These are phyloP conservation scores for Xylaria scruposa DNA, from an alignment of 495 filamentous ascomycete species.

Conservation along the genomic window DNA sequence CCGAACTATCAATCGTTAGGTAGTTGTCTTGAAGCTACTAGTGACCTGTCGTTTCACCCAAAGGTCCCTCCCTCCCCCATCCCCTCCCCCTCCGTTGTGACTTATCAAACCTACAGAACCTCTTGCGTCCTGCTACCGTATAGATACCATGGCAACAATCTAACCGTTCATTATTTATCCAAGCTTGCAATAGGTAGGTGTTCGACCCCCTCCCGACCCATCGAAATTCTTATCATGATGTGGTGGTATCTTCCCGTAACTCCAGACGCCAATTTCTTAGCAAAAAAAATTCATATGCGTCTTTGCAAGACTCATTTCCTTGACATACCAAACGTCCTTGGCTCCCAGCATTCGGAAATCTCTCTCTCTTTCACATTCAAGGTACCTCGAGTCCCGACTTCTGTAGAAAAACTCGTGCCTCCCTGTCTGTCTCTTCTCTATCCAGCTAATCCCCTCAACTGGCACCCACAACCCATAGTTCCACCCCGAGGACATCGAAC, in stretches of 20 bases:
- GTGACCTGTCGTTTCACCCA: no score
- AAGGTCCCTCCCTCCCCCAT: no score
- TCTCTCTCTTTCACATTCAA: not conserved
- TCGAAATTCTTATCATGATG: not conserved
- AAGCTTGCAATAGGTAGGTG: not conserved
- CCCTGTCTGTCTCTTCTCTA: not conserved
- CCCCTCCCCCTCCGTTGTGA: no score
- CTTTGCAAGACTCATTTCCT: not conserved
- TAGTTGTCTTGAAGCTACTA: no score
- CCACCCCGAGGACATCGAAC: slow-evolving; percentile 90
- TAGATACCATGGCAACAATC: not conserved
- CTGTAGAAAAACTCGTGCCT: not conserved
- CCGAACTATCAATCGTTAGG: no score
- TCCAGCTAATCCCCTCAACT: slow-evolving; percentile 31
- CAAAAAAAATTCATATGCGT: not conserved
- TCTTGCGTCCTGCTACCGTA: not conserved
- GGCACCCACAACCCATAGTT: slow-evolving; percentile 83
- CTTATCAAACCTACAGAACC: not conserved
- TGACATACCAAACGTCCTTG: not conserved
- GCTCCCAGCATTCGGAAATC: not conserved
- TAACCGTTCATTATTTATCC: not conserved
- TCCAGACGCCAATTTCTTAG: not conserved
- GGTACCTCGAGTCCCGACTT: not conserved
- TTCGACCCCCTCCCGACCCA: not conserved
- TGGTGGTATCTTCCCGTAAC: slow-evolving; percentile 7